Evolutionary conservation across 23 red algal species (phyloP).

Genomic region (Cyanidium caldarium): DNA sequence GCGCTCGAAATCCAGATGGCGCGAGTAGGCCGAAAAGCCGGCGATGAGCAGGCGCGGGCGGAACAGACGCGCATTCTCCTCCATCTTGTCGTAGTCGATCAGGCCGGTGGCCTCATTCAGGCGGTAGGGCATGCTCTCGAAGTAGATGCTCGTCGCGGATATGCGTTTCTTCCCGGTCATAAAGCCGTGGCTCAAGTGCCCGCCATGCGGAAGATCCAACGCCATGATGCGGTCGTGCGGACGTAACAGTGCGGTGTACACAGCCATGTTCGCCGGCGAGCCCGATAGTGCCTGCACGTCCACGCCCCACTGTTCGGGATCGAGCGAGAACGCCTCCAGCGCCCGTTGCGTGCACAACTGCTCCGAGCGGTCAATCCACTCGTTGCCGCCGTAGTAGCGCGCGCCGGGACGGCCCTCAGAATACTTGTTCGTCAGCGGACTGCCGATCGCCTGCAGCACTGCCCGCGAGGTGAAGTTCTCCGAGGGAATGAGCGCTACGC

Average conservation of each 20-base stretch:
- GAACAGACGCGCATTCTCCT: slow-evolving; percentile 74
- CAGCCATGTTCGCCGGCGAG: slow-evolving; percentile 21
- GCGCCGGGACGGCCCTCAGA: slow-evolving; percentile 57
- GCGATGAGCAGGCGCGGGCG: slow-evolving; percentile 91
- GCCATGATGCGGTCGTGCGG: slow-evolving; percentile 24
- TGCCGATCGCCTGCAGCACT: slow-evolving; percentile 83
- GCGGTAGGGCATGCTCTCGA: slow-evolving; percentile 98
- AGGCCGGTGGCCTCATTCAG: slow-evolving; percentile 69
- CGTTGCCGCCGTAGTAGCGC: slow-evolving; percentile 19
- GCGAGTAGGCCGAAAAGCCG: slow-evolving; percentile 75
- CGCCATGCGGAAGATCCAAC: slow-evolving; percentile 18
- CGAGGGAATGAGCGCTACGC: slow-evolving; percentile 96
- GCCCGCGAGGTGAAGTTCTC: slow-evolving; percentile 98
- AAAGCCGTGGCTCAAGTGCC: slow-evolving; percentile 23
- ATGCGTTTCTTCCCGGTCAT: slow-evolving; percentile 31
- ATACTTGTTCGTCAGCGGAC: slow-evolving; percentile 97
- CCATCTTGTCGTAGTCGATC: slow-evolving; percentile 96
- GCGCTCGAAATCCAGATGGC: slow-evolving; percentile 81
- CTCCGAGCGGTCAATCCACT: slow-evolving; percentile 19
- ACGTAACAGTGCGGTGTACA: slow-evolving; percentile 14
- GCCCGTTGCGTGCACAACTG: slow-evolving; percentile 8
- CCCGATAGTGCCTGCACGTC: slow-evolving; percentile 22
- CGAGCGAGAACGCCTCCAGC: slow-evolving; percentile 13
- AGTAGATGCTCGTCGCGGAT: slow-evolving; percentile 83
- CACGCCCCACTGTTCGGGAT: slow-evolving; percentile 17